Base-by-base conservation (phyloP, 345 rosid species). In the Conringia planisiliqua region DNA sequence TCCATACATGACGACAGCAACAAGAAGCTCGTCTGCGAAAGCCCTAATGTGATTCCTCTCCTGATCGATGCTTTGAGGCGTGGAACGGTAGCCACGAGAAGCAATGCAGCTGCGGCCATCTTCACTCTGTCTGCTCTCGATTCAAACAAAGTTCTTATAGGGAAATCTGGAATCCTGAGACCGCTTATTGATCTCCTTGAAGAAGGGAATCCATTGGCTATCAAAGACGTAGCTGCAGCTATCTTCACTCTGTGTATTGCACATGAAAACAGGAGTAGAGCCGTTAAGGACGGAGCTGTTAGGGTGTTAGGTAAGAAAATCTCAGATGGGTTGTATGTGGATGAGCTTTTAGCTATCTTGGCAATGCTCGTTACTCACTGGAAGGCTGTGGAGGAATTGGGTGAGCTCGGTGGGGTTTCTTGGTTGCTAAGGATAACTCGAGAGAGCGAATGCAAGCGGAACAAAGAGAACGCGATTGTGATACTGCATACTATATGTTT, bases 181-280 rank as follows among this genome's bases (percentile, higher is more conserved):
- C 98, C 92, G 47, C 96, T 95, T 7, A 62, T 92, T 12, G 82
- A 89, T 54, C 92, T 95, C 7, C 63, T 95, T 20, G 97, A 88
- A 0, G 97, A 92, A 66, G 97, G 97, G 43, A 90, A 92, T 81
- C 79, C 93, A 16, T 66, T 78, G 38, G 92, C 91, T 27, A 80
- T 90, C 86, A 95, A 89, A 58, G 99, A 95, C 62, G 94, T 74
- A 22, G 98, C 99, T 56, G 89, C 98, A n/a, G 99, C 99, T 0
- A 86, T 95, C 16, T 95, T 95, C 75, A 89, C 80, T 42, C 79
- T 95, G 1, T 95, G 99, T 70, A 86, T 89, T 3, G 60, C 81
- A 5, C 97, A 86, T 33, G 99, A 95, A 58, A 95, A 95, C 79
- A 89, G 87, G 83, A 85, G 83, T 11, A 84, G 91, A 62, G 97